Evolutionary conservation across 371 early-diverging fungal genomes (phyloP), one percentile per base, ranked within the genome.

Genomic region (Circinella umbellata): DNA sequence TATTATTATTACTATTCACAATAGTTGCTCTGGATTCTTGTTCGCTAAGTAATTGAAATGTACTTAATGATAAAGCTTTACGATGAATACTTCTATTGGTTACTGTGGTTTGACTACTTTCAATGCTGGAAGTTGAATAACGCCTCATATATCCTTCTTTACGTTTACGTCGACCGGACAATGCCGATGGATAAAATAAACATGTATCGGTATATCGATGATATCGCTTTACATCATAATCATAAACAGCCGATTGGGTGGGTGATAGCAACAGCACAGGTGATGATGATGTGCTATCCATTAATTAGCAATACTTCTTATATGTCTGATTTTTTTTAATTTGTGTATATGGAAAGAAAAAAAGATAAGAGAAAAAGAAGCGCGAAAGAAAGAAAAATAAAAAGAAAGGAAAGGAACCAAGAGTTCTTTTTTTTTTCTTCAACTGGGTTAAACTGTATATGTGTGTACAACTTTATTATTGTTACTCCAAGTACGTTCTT

Each of bases 191-290:
- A 53, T 64, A 64, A 37, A 64, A 64, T 27, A 64, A 38, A 37
- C 65, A 64, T 4, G 65, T 64, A 35, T 64, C 65, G 9, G 65
- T 64, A 18, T 64, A 64, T 49, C 65, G 65, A 64, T 64, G 65
- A 2, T 51, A 48, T 14, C 53, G 65, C 18, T 64, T 49, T 4
- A 51, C 15, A 11, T 53, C 48, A 46, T 34, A 36, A 47, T 38
- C 48, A 14, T 18, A 27, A 48, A 17, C n/a, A 18, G 47, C 47
- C 14, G 63, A 37, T 38, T 18, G 27, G 0, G 62, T 62, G n/a
- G 62, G 27, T 37, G 62, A 62, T 17, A 37, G 20, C 34, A 57
- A n/a, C 57, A 27, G 57, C 27, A 57, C 6, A 57, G 57, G 57
- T 15, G 51, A 51, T n/a, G n/a, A 51, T 57, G 57, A 18, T 27